Base-by-base conservation (phyloP, 768 basidiomycete species). In the Fistulinella prunicolor region DNA sequence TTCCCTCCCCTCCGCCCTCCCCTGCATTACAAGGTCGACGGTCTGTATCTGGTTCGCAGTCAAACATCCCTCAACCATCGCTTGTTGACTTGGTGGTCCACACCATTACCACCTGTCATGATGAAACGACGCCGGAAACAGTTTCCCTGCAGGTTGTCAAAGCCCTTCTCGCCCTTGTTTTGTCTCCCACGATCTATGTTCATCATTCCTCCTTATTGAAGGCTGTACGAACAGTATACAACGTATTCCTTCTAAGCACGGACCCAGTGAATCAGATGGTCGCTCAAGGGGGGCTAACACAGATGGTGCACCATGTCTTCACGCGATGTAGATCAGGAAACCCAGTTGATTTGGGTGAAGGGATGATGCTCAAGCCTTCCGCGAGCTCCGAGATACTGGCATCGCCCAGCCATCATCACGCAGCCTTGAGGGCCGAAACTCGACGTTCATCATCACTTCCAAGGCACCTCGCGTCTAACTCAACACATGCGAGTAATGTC, bases 221-320 rank as follows among this genome's bases (percentile, higher is more conserved):
- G 67, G 93, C 94, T 23, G 90, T 99, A 26, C 81, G 96, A 39
- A 97, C 96, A 17, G 96, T 99, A 4, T 99, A 98, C 73, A 98
- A 99, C 65, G 86, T 99, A 50, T 99, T 98, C 66, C 75, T 99
- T 22, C 76, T 98, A 50, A 94, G 91, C 58, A 77, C 79, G 19
- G 92, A 95, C 60, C 79, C 86, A 5, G 88, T 94, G 42, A 98
- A 95, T 57, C 96, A 98, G 70, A 94, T 90, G 74, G 95, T 99
- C 30, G 96, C 96, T 16, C 96, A 99, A 68, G 96, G 95, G 17
- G 93, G 94, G 16, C 79, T 99, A 16, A 94, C 93, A 0, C 96
- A 99, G 67, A 98, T 99, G 85, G 94, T 98, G 3, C 89, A 96
- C 59, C 94, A 97, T 60, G 84, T 98, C 47, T 98, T 99, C 65